These are phyloP conservation scores for Polygonum maritimum DNA, from an alignment of 148 eudicot species.

Conservation along the genomic window DNA sequence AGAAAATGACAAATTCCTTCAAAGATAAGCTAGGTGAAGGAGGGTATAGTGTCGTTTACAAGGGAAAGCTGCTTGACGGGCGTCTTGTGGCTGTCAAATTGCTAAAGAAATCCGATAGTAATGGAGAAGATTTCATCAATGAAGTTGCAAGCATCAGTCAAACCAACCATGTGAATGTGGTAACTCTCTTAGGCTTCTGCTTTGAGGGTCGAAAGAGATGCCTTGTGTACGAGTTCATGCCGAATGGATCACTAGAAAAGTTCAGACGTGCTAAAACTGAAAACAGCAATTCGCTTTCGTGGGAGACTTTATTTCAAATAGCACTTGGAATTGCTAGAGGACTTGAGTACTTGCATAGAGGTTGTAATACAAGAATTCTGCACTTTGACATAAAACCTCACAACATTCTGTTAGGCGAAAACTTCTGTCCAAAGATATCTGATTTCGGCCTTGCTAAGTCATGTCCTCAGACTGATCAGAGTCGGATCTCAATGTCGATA, in stretches of 20 bases:
- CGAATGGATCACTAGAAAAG: slow-evolving; percentile 13
- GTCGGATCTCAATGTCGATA: slow-evolving; percentile 11
- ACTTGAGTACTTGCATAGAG: slow-evolving; percentile 37
- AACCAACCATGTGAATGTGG: background rate
- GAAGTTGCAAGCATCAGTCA: background rate
- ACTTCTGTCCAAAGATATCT: slow-evolving; percentile 12
- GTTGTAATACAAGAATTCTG: slow-evolving; percentile 20
- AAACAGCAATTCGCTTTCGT: slow-evolving; percentile 2
- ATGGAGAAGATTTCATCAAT: background rate
- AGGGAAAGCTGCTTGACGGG: background rate
- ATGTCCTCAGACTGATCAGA: slow-evolving; percentile 11
- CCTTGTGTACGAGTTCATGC: background rate
- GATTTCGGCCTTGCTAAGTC: slow-evolving; percentile 14
- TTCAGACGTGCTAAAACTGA: background rate
- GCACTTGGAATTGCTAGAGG: slow-evolving; percentile 34
- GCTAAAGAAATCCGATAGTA: background rate
- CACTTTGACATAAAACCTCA: slow-evolving; percentile 40
- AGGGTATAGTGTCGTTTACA: background rate
- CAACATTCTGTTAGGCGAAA: slow-evolving; percentile 24
- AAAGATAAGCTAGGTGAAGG: background rate
- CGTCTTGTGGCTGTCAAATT: slow-evolving; percentile 1
- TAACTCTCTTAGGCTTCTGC: background rate
- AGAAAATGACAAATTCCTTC: background rate
- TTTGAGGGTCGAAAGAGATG: background rate
- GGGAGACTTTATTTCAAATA: slow-evolving; percentile 17